These are phyloP conservation scores for Adansonia gregorii DNA, from an alignment of 441 rosid genomes.

Conservation along the genomic window DNA sequence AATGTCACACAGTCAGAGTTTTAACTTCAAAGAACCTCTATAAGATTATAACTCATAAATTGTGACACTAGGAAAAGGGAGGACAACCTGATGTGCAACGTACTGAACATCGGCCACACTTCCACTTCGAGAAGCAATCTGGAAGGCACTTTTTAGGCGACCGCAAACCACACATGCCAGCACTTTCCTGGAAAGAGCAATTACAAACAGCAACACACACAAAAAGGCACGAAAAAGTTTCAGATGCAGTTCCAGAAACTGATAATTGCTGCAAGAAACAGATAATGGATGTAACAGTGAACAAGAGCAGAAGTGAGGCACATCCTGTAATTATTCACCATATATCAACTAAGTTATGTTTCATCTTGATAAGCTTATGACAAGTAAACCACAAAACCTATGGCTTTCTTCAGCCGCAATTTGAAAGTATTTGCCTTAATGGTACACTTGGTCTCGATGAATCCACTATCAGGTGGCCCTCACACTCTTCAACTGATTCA, in stretches of 20 bases:
- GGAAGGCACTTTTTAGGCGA: conserved; percentile 96
- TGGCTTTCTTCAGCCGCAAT: background rate
- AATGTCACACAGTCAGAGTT: background rate
- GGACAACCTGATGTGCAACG: conserved; percentile 89
- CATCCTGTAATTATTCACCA: background rate
- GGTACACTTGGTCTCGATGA: background rate
- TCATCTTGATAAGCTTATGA: conserved; percentile 15
- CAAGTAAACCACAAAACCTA: background rate
- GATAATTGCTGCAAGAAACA: conserved; percentile 19
- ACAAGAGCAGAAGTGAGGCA: background rate
- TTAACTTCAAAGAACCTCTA: background rate
- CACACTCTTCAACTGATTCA: background rate
- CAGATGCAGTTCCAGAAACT: conserved; percentile 6
- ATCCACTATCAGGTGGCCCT: background rate
- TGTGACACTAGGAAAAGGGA: background rate
- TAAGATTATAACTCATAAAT: background rate
- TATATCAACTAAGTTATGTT: background rate
- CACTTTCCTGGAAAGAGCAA: conserved; percentile 75
- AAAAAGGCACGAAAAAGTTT: background rate
- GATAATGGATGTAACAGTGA: background rate
- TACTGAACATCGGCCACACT: conserved; percentile 98
- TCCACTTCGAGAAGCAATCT: conserved; percentile 92
- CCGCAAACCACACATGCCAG: conserved; percentile 97
- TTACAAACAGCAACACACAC: conserved; percentile 6
- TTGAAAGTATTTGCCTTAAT: background rate